Evolutionary conservation across 2,329 filamentous ascomycete species (phyloP).

Genomic region (Pezicula rhizophila): DNA sequence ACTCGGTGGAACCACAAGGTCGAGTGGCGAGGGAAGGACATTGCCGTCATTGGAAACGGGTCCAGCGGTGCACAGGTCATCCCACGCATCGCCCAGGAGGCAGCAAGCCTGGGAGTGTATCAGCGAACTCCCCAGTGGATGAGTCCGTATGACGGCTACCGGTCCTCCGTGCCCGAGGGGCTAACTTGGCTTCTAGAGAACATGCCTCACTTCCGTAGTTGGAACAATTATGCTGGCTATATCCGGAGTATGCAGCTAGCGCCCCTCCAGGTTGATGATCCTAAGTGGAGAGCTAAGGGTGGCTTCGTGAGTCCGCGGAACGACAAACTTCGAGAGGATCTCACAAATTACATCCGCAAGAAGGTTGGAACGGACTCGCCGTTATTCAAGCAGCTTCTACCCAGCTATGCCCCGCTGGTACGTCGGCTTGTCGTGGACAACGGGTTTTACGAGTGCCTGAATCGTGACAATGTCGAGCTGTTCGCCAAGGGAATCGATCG

Average conservation of each 20-base stretch:
- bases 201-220: not conserved
- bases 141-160: not conserved
- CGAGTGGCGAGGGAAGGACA: not conserved
- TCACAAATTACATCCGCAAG: too few relatives aligned
- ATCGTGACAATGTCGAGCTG: not conserved
- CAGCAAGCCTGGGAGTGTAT: not conserved
- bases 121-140: not conserved
- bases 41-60: slow-evolving; percentile 55
- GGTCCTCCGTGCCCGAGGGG: not conserved
- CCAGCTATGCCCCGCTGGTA: not conserved
- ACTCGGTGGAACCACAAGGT: not conserved
- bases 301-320: not conserved
- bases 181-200: not conserved
- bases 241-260: not conserved
- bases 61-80: not conserved
- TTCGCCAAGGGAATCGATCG: not conserved
- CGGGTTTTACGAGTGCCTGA: not conserved
- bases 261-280: not conserved
- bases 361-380: too few relatives aligned
- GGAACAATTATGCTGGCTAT: not conserved
- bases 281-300: not conserved
- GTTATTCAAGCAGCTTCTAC: not conserved
- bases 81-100: not conserved
- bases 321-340: too few relatives aligned
- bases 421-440: not conserved